Evolutionary conservation across 371 early-diverging fungal species (phyloP).

Genomic region (Mucor lusitanicus): DNA sequence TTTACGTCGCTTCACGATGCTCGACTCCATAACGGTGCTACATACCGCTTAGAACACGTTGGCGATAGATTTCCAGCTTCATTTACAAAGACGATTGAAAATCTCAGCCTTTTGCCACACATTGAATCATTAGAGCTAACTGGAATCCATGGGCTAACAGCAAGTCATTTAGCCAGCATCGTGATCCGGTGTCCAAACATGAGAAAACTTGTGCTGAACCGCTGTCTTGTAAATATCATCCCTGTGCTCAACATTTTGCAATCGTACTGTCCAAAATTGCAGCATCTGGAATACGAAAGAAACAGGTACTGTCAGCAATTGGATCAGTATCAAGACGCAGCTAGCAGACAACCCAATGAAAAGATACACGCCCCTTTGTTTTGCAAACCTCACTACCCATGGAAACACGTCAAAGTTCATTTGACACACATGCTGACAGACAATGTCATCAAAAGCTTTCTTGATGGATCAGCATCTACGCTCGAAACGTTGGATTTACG

Average conservation of each 20-base stretch:
- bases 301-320: constrained; percentile 8
- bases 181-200: constrained; percentile 21
- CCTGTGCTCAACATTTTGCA: constrained; percentile 21
- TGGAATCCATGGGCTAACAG: constrained; percentile 28
- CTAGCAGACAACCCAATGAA: background rate
- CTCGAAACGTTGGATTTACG: constrained; percentile 7
- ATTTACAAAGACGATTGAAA: background rate
- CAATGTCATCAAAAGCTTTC: background rate
- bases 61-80: constrained; percentile 7
- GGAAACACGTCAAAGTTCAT: background rate
- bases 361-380: background rate
- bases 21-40: background rate
- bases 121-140: constrained; percentile 9
- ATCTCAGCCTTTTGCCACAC: background rate
- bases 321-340: background rate
- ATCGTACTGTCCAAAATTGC: background rate
- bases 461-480: background rate
- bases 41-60: constrained; percentile 15
- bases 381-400: background rate
- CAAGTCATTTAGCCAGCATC: constrained; percentile 12
- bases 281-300: constrained; percentile 13
- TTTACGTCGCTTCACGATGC: constrained; percentile 20
- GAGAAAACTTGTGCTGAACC: constrained; percentile 5
- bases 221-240: constrained; percentile 24
- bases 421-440: constrained; percentile 4